Evolutionary conservation across 1,284 basidiomycete species (phyloP).

Genomic region (Leccinum fallax): DNA sequence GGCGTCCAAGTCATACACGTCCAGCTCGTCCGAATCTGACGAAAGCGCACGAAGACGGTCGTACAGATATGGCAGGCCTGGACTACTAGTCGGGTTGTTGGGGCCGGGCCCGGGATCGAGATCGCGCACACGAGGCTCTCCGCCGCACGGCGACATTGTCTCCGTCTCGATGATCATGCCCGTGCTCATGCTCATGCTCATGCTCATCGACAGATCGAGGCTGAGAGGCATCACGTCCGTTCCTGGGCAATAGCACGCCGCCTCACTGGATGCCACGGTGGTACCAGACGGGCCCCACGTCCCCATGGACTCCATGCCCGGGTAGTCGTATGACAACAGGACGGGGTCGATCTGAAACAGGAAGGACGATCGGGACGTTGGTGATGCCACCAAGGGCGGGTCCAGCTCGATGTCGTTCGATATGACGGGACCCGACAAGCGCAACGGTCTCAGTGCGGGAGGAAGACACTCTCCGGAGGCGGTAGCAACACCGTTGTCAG

Average conservation of each 20-base stretch:
- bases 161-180: background rate
- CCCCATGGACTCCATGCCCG: constrained; percentile 1
- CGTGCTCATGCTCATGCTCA: background rate
- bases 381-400: background rate
- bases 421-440: constrained; percentile 15
- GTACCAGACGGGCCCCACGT: background rate
- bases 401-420: background rate
- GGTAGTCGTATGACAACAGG: constrained; percentile 23
- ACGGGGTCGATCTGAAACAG: constrained; percentile 30
- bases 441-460: constrained; percentile 21
- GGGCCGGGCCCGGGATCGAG: no score
- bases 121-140: background rate
- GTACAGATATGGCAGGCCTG: background rate
- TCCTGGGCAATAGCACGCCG: background rate
- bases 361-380: background rate
- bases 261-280: background rate
- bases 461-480: constrained; percentile 16
- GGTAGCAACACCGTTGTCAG: background rate
- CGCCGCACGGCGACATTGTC: background rate
- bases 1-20: background rate
- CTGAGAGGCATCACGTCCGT: background rate
- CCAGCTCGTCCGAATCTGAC: background rate
- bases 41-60: constrained; percentile 1
- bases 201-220: background rate
- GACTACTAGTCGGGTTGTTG: background rate